phyloP scores from a whole-genome alignment of 2,329 filamentous ascomycete genomes.

The Exophiala calicioides region DNA sequence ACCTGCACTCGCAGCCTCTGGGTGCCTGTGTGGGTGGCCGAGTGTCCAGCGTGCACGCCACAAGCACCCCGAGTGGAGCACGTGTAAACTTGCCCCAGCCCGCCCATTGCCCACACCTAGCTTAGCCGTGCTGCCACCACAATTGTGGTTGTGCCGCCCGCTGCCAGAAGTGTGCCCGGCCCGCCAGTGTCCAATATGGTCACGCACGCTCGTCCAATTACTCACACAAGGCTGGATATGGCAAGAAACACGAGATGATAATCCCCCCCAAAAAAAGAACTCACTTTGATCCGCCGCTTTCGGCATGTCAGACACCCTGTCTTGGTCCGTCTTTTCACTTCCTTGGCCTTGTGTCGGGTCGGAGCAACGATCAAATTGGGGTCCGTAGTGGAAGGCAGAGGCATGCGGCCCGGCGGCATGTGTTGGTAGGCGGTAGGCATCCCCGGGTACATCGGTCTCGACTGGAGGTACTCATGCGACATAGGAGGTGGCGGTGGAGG shows the following conservation, averaged over 20 bases:
- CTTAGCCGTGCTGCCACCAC: too few species aligned
- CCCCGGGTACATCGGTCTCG: slow-evolving; percentile 28
- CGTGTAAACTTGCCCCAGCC: slow-evolving; percentile 27
- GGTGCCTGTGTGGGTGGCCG: slow-evolving; percentile 1
- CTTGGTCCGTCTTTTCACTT: slow-evolving; percentile 75
- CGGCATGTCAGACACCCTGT: slow-evolving; percentile 68
- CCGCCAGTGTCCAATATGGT: slow-evolving; percentile 1
- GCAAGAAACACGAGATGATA: slow-evolving; percentile 16
- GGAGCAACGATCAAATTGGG: slow-evolving; percentile 29
- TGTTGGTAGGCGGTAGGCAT: slow-evolving; percentile 26
- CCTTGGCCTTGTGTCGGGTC: slow-evolving; percentile 60
- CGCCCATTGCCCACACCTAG: too few species aligned
- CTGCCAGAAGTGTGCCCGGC: slow-evolving; percentile 12
- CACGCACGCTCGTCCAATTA: too few species aligned
- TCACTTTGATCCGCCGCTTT: slow-evolving; percentile 72
- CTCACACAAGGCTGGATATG: slow-evolving; percentile 15
- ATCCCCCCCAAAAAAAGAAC: too few species aligned
- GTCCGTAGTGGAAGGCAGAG: slow-evolving; percentile 29
- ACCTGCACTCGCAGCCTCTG: background rate
- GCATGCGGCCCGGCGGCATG: slow-evolving; percentile 26
- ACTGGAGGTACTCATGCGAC: slow-evolving; percentile 26
- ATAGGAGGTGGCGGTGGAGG: slow-evolving; percentile 24
- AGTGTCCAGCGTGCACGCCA: too few species aligned
- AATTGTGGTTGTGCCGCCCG: background rate
- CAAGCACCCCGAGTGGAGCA: slow-evolving; percentile 20